Evolutionary conservation across 371 early-diverging fungal genomes (phyloP).

Genomic region (Capillidium rhysosporum): DNA sequence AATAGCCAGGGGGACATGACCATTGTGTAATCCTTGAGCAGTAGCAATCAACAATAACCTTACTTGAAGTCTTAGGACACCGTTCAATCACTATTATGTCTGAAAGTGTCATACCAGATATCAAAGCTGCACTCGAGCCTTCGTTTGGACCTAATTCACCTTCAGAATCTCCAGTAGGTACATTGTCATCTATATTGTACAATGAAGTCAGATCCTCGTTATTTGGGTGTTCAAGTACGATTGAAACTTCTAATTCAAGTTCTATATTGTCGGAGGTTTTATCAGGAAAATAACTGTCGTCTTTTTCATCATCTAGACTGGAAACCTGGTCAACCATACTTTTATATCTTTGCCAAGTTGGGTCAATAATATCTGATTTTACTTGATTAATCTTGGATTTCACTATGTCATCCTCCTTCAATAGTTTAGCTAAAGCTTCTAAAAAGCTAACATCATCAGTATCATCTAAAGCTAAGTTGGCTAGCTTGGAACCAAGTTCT

Average conservation of each 20-base stretch:
- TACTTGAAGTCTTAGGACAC: background rate
- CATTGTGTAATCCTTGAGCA: background rate
- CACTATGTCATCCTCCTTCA: background rate
- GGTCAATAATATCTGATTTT: background rate
- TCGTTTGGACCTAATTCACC: background rate
- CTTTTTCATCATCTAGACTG: too few species aligned
- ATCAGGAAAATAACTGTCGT: too few species aligned
- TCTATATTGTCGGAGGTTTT: background rate
- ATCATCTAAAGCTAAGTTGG: background rate
- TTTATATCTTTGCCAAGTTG: background rate
- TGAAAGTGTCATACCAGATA: background rate
- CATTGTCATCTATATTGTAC: too few species aligned
- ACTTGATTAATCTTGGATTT: background rate
- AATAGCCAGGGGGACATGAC: slow-evolving; percentile 4
- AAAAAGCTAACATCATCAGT: background rate
- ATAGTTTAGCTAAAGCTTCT: background rate
- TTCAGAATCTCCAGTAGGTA: background rate
- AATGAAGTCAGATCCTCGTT: background rate
- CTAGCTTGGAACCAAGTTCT: background rate
- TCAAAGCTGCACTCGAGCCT: background rate
- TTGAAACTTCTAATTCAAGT: background rate
- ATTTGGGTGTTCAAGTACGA: background rate
- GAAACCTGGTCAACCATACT: background rate
- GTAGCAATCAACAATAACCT: background rate
- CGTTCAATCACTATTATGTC: background rate